Evolutionary conservation across 192 early-diverging fungal genomes (phyloP), one percentile per base, ranked within the genome.

Genomic region (Gryganskiella cystojenkinii): DNA sequence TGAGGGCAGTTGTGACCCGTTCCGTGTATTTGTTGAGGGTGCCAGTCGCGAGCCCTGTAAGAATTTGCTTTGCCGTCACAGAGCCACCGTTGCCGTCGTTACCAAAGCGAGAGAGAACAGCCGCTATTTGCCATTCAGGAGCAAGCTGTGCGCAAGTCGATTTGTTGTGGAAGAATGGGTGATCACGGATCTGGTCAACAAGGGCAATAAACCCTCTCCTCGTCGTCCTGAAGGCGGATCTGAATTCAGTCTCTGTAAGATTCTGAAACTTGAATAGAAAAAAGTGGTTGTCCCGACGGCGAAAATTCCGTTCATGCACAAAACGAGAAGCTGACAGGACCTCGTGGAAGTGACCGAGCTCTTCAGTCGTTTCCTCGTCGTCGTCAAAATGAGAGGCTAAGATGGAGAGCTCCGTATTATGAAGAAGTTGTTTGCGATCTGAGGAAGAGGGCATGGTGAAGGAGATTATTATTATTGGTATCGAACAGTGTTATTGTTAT

Each of bases 11-110:
- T 17, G 40, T 20, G 33, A 57, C 34, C 4, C 22, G 50, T 46
- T 57, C 35, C n/a, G 56, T 57, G 56, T 57, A 57, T n/a, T 37
- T 11, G 33, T n/a, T 43, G 4, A 57, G 34, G 2, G 56, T 57
- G 0, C 56, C 56, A 33, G 14, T 4, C 17, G 34, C 56, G 3
- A 57, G n/a, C 5, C 8, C 14, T 24, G 40, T 11, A 2, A 14
- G n/a, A 4, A 14, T 7, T 22, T 22, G 28, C 10, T 40, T 20
- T 20, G 13, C 24, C 17, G 33, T n/a, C n/a, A 31, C 19, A 24
- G n/a, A 24, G 11, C 6, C 37, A 20, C 56, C 37, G 24, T 43
- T 57, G 5, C 34, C 56, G 14, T 42, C 20, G 22, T 5, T 20
- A 14, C 37, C 22, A 35, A 57, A 24, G 5, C 56, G 3, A n/a